Conservation (phyloP, 371 early-diverging fungal genomes). For the Mortierella sp. region DNA sequence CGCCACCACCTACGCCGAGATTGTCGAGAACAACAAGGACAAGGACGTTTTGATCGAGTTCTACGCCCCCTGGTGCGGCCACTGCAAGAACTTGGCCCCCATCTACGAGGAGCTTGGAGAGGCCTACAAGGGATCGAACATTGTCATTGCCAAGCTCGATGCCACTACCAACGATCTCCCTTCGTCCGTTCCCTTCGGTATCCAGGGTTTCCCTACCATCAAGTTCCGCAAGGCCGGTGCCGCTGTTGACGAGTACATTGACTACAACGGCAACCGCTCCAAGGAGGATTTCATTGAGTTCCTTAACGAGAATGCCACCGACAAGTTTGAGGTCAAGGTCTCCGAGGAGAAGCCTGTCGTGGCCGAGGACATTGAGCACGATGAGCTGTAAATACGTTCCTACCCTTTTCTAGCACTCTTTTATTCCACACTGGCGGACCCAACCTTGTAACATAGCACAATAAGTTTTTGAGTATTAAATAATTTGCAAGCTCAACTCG, state of each 20-base stretch:
- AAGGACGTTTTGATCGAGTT: slow-evolving; percentile 97
- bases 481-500: slow-evolving; percentile 5
- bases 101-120: slow-evolving; percentile 84
- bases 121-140: slow-evolving; percentile 61
- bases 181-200: slow-evolving; percentile 71
- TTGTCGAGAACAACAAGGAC: slow-evolving; percentile 84
- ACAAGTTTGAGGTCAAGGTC: slow-evolving; percentile 53
- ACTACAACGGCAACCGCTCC: slow-evolving; percentile 89
- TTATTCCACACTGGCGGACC: background rate
- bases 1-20: slow-evolving; percentile 79
- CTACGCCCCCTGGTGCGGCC: slow-evolving; percentile 96
- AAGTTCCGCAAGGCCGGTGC: slow-evolving; percentile 90
- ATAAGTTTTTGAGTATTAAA: background rate
- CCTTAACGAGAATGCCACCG: slow-evolving; percentile 75
- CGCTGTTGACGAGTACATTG: slow-evolving; percentile 73
- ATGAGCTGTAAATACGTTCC: slow-evolving; percentile 71
- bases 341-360: slow-evolving; percentile 54
- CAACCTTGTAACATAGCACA: slow-evolving; percentile 3
- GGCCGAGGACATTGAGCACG: slow-evolving; percentile 68
- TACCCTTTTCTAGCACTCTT: background rate
- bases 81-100: slow-evolving; percentile 93
- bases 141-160: slow-evolving; percentile 96
- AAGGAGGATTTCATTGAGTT: slow-evolving; percentile 84
- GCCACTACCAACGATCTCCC: slow-evolving; percentile 97
- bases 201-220: slow-evolving; percentile 97